Percentiles rank a stretch among this genome's conserved stretches.
Evolutionary conservation across 148 eudicot genomes (phyloP).

Genomic region (Mesembryanthemum crystallinum): DNA sequence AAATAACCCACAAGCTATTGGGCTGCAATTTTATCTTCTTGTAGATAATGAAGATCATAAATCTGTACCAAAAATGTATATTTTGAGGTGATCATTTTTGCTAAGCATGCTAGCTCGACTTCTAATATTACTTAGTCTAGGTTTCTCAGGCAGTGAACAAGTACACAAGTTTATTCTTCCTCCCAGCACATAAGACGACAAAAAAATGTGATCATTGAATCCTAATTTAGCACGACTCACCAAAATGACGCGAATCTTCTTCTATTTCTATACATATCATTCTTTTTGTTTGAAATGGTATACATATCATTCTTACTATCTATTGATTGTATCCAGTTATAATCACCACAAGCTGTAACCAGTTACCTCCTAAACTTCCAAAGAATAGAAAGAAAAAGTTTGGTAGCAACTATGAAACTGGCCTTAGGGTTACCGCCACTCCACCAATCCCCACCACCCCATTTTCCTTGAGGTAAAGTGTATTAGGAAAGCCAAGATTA

Average conservation of each 20-base stretch:
- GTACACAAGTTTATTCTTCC: not conserved
- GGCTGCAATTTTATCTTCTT: no score
- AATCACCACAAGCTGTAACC: not conserved
- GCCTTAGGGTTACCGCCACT: not conserved
- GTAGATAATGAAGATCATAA: no score
- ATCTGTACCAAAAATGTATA: no score
- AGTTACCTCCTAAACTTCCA: not conserved
- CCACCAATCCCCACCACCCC: not conserved
- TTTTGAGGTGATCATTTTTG: no score
- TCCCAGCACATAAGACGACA: not conserved
- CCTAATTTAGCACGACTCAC: not conserved
- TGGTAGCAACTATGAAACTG: slow-evolving; percentile 9
- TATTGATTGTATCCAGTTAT: slow-evolving; percentile 7
- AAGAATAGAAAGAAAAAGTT: not conserved
- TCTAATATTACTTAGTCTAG: not conserved
- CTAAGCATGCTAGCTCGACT: no score
- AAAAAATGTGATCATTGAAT: not conserved
- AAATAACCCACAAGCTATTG: no score
- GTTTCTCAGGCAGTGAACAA: not conserved
- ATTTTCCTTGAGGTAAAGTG: not conserved
- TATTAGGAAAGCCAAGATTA: slow-evolving; percentile 5
- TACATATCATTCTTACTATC: not conserved
- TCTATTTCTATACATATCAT: not conserved
- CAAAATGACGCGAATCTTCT: slow-evolving; percentile 1
- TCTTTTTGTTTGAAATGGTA: not conserved